Base-by-base conservation (phyloP, 352 stramenopile species). In the Globisporangium sylvaticum region DNA sequence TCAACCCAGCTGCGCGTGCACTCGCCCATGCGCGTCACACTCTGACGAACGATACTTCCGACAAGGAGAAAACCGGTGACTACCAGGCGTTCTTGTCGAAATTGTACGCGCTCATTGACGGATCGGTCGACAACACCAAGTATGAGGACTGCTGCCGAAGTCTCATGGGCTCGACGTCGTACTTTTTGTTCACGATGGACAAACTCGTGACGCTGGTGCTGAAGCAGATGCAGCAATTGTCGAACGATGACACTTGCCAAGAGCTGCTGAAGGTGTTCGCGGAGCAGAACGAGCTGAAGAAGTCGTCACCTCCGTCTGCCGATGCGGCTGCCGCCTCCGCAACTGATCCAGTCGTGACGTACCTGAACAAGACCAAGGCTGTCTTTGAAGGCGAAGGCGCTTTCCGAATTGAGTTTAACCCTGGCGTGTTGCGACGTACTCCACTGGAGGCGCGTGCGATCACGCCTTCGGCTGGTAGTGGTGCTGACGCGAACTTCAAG, bases 161-260 rank as follows among this genome's bases (percentile, higher is more conserved):
- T 34, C 78, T 97, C 18, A 94, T 97, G 84, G 91, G 91, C 22
- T 93, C 90, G 18, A 93, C 85, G 22, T 95, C 89, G 4, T 97
- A 96, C 67, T 94, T 97, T 52, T 65, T 97, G 39, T 97, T 97
- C 70, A 97, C 91, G 7, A 92, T 97, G 78, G 91, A 97, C 68
- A 96, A 96, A 67, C 75, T 97, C 31, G 85, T 97, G 64, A 72
- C 83, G 14, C 76, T 84, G 14, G 77, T 96, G 53, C 79, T 95
- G 42, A 96, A 97, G 76, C 90, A 97, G 63, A 91, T 97, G 83
- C 89, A 96, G 71, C 79, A 92, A 62, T 53, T 96, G 55, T 81
- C 84, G 12, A 89, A 79, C 27, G 88, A 96, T 68, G 86, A 94
- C 39, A 91, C 81, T 15, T 91, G 83, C 61, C 79, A 90, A 66